Evolutionary conservation across 192 early-diverging fungal genomes (phyloP).

Genomic region (Gigaspora rosea): DNA sequence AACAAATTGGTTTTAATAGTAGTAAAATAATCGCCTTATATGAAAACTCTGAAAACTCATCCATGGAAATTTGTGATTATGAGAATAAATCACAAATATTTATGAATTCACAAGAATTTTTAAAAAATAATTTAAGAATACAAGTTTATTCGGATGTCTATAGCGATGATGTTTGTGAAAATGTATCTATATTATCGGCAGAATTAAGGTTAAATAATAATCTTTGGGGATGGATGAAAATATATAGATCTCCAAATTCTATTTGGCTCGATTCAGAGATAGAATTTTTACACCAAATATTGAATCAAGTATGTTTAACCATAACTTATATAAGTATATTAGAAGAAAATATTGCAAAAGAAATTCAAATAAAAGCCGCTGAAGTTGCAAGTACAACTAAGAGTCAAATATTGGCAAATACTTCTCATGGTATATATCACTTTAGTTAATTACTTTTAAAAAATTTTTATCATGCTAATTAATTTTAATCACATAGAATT

Average conservation of each 20-base stretch:
- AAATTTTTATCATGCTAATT: background rate
- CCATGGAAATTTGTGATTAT: too few species aligned
- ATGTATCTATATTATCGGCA: too few species aligned
- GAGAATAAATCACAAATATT: too few species aligned
- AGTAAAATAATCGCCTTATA: background rate
- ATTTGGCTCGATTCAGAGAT: constrained; percentile 42
- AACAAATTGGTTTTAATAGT: too few species aligned
- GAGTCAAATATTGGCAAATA: constrained; percentile 41
- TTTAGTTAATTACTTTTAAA: constrained; percentile 28
- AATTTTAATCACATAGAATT: background rate
- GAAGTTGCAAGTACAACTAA: constrained; percentile 48
- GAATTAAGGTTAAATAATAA: too few species aligned
- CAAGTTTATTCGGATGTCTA: background rate
- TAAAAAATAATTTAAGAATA: too few species aligned
- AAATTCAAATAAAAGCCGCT: constrained; percentile 12
- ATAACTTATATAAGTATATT: constrained; percentile 41
- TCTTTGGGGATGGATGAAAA: too few species aligned
- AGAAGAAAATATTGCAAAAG: constrained; percentile 42
- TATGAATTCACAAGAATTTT: too few species aligned
- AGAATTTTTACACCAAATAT: background rate
- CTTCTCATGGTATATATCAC: constrained; percentile 24
- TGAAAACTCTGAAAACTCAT: background rate
- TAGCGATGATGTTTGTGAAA: too few species aligned
- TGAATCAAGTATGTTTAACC: constrained; percentile 44
- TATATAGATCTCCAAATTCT: background rate